phyloP scores from a whole-genome alignment of 78 protist genomes.

The Dictyostelium citrinum region DNA sequence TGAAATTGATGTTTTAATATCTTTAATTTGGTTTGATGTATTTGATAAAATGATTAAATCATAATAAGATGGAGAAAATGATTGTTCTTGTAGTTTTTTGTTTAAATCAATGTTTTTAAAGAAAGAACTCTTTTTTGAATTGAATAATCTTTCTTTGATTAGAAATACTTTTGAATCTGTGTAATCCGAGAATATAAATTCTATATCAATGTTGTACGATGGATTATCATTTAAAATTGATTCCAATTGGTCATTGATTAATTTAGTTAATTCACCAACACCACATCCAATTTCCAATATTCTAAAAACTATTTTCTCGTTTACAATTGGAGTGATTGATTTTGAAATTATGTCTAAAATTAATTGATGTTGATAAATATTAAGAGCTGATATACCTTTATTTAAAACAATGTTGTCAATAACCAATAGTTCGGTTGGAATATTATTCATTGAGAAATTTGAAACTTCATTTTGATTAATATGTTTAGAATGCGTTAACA shows the following conservation, averaged over 20 bases:
- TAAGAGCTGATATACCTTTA: background rate
- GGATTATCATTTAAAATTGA: background rate
- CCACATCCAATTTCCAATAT: constrained; percentile 30
- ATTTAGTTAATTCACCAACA: background rate
- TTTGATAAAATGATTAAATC: background rate
- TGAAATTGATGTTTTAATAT: background rate
- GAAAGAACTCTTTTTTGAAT: background rate
- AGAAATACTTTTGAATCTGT: background rate
- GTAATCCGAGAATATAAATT: background rate
- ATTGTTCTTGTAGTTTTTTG: background rate
- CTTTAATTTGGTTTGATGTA: background rate
- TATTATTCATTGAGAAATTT: too few species aligned
- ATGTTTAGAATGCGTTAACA: background rate
- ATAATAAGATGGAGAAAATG: background rate
- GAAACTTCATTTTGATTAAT: background rate
- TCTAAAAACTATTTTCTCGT: background rate
- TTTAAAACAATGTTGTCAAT: background rate
- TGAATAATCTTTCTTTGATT: background rate
- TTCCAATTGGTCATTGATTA: background rate
- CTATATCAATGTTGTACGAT: background rate
- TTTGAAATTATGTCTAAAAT: background rate
- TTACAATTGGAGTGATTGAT: background rate
- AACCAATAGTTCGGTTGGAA: background rate
- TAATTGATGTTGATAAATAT: background rate
- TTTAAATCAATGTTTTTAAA: background rate